Evolutionary conservation across 306 rosid species (phyloP), one percentile per base, ranked within the genome.

Genomic region (Cucurbita pepo): DNA sequence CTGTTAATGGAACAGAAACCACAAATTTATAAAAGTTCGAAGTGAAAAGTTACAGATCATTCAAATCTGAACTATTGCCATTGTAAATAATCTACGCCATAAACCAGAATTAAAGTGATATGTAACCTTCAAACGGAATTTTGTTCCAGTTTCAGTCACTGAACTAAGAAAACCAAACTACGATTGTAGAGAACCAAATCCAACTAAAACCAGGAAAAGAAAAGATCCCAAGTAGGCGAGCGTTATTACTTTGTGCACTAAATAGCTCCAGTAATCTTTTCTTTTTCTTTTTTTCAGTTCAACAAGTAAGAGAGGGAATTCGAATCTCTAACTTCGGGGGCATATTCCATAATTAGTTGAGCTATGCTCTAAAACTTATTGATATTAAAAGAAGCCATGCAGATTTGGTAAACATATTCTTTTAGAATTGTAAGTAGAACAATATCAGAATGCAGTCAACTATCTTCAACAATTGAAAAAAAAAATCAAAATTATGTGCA

Each of bases 1-100:
- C 99, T 95, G 81, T 47, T 83, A 69, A 38, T 22, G 56, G 62
- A 59, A 69, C 25, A 56, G 34, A 18, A 19, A 19, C 15, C 2
- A 22, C 52, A 54, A 79, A 70, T 21, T 7, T 47, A 30, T 30
- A 0, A 50, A 15, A 15, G 15, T n/a, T 51, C n/a, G 50, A 51
- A 47, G 59, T 34, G 16, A 34, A 16, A 50, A 5, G 41, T 47
- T 13, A 9, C 0, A 50, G 34, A 69, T 50, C 34, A 34, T 25
- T 7, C 38, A 69, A 47, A 48, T 69, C 59, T 25, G 34, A 25
- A 51, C 16, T 50, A 50, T 2, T 15, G 44, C 16, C 16, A 51
- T 22, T 69, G 4, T 69, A 37, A 30, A 30, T 14, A 37, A 51
- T 50, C 47, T 34, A 15, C 15, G 45, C 5, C 74, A 69, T 30